These are phyloP conservation scores for Monosporascus sp. DNA, from an alignment of 2,329 filamentous ascomycete species.

Conservation along the genomic window DNA sequence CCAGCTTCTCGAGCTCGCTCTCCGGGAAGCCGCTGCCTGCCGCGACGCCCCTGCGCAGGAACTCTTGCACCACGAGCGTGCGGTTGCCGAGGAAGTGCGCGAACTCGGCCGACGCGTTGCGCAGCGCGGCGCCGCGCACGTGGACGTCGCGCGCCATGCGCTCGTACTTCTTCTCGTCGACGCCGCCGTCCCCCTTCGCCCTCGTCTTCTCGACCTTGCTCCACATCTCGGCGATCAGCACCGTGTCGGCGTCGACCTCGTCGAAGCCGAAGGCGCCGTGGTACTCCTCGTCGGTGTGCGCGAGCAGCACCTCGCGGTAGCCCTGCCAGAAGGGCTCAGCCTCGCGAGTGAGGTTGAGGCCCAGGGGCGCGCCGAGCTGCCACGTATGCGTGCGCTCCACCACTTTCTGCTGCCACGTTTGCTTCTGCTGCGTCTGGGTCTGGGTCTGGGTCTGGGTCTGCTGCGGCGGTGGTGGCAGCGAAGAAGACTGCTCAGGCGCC, in stretches of 20 bases:
- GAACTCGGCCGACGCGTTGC: background rate
- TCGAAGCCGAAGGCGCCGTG: slow-evolving; percentile 7
- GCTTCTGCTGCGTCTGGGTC: background rate
- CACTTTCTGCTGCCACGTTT: background rate
- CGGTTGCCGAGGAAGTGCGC: background rate
- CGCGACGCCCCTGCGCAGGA: background rate
- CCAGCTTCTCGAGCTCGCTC: background rate
- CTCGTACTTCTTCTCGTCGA: background rate
- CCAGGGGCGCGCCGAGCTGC: background rate
- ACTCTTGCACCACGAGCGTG: background rate
- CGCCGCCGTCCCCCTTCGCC: background rate
- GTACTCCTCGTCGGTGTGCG: slow-evolving; percentile 1
- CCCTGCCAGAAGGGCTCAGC: background rate
- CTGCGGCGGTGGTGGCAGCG: too few species aligned
- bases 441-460: too few species aligned
- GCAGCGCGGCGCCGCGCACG: background rate
- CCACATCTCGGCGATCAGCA: slow-evolving; percentile 2
- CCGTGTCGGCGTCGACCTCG: slow-evolving; percentile 2
- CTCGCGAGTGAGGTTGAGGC: background rate
- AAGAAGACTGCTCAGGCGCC: too few species aligned
- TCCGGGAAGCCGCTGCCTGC: background rate
- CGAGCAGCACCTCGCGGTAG: slow-evolving; percentile 2
- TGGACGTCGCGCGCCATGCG: background rate
- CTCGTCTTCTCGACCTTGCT: background rate
- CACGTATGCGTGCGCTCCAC: background rate